These are phyloP conservation scores for Turritis glabra DNA, from an alignment of 345 rosid species.

Conservation along the genomic window DNA sequence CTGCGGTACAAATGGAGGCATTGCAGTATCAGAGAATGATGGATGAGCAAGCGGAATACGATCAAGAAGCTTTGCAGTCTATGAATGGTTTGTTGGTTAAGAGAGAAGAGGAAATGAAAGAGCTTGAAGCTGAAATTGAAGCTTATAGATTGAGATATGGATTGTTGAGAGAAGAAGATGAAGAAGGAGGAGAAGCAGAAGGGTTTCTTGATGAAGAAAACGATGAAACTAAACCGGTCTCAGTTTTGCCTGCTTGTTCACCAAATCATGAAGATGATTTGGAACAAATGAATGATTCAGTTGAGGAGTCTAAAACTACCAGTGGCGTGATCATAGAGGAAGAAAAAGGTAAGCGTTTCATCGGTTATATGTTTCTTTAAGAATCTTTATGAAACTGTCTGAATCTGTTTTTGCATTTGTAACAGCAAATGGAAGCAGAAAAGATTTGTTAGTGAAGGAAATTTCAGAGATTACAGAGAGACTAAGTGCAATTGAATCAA, in stretches of 20 bases:
- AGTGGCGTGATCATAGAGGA: conserved; percentile 19
- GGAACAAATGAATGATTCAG: conserved; percentile 40
- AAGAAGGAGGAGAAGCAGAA: conserved; percentile 14
- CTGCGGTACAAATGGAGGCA: conserved; percentile 98
- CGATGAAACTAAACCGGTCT: conserved; percentile 29
- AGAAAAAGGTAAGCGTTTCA: conserved; percentile 20
- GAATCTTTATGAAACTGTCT: conserved; percentile 15
- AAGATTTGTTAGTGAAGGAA: conserved; percentile 35
- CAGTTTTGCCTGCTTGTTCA: conserved; percentile 27
- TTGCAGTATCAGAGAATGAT: conserved; percentile 98
- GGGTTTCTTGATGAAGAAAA: conserved; percentile 38
- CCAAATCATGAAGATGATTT: conserved; percentile 30
- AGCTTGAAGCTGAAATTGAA: conserved; percentile 64
- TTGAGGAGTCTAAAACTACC: conserved; percentile 6
- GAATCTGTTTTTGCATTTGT: neutral
- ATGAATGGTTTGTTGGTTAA: conserved; percentile 54
- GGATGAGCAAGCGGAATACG: conserved; percentile 97
- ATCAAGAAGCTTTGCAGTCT: conserved; percentile 86
- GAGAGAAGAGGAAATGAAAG: conserved; percentile 66
- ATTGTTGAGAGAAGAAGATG: conserved; percentile 37
- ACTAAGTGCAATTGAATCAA: conserved; percentile 48
- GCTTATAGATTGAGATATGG: conserved; percentile 66
- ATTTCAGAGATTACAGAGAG: conserved; percentile 44
- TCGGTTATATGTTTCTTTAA: neutral
- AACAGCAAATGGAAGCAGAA: conserved; percentile 31